Conservation (phyloP, 768 basidiomycete genomes). For the Hygrophorus russula region DNA sequence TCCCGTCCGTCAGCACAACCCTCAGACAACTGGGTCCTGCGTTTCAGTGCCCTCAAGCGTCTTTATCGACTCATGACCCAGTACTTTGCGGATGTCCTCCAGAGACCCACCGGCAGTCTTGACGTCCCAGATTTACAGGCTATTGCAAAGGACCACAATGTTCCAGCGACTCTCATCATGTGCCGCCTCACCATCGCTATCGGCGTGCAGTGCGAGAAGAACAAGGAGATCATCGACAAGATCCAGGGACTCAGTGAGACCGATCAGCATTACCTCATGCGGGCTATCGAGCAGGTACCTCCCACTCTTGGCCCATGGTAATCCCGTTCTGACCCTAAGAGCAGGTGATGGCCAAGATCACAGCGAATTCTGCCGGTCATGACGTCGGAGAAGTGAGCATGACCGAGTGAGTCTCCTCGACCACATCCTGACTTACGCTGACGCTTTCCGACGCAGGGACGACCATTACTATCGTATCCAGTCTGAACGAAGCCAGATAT, state of each 20-base stretch:
- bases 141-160: slow-evolving; percentile 66
- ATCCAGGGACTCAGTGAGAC: slow-evolving; percentile 77
- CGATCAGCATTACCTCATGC: slow-evolving; percentile 87
- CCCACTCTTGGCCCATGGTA: background rate
- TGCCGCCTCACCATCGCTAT: slow-evolving; percentile 79
- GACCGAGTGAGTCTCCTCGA: slow-evolving; percentile 54
- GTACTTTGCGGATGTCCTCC: slow-evolving; percentile 76
- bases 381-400: slow-evolving; percentile 48
- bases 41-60: slow-evolving; percentile 74
- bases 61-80: slow-evolving; percentile 83
- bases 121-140: slow-evolving; percentile 85
- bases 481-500: slow-evolving; percentile 63
- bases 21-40: slow-evolving; percentile 83
- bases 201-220: slow-evolving; percentile 81
- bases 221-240: slow-evolving; percentile 79
- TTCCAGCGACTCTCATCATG: slow-evolving; percentile 56
- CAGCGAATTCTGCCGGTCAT: slow-evolving; percentile 32
- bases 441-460: slow-evolving; percentile 37
- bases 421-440: background rate
- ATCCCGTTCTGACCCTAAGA: background rate
- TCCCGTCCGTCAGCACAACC: slow-evolving; percentile 46
- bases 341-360: slow-evolving; percentile 72
- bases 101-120: slow-evolving; percentile 64
- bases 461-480: slow-evolving; percentile 85
- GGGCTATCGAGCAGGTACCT: slow-evolving; percentile 82